phyloP scores from a whole-genome alignment of 2,329 filamentous ascomycete genomes.

The Sporothrix pseudoabietina region DNA sequence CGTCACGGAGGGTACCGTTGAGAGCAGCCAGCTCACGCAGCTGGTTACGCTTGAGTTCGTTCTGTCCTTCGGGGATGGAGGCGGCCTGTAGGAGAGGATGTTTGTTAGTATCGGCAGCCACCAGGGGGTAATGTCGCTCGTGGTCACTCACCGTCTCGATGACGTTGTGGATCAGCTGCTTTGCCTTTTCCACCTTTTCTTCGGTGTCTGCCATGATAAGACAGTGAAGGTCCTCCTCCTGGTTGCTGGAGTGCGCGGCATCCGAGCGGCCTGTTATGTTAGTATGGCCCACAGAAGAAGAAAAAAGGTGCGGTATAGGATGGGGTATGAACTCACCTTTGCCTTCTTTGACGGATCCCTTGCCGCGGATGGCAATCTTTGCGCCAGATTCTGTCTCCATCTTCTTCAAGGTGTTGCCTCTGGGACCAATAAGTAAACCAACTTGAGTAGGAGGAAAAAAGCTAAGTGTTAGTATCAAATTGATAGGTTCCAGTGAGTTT shows the following conservation, averaged over 20 bases:
- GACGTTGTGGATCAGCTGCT: slow-evolving; percentile 96
- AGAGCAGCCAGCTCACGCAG: slow-evolving; percentile 95
- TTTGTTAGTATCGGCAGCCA: not conserved
- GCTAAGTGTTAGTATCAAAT: slow-evolving; percentile 85
- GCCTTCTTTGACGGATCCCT: slow-evolving; percentile 99
- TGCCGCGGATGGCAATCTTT: slow-evolving; percentile 99
- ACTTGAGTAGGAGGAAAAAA: slow-evolving; percentile 76
- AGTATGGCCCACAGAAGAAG: not conserved
- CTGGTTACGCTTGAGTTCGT: slow-evolving; percentile 98
- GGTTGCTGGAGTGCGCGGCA: slow-evolving; percentile 98
- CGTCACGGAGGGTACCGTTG: slow-evolving; percentile 97
- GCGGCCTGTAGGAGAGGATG: slow-evolving; percentile 67
- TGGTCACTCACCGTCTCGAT: slow-evolving; percentile 83
- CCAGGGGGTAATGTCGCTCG: not conserved
- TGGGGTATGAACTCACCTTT: slow-evolving; percentile 58
- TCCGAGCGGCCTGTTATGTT: slow-evolving; percentile 71
- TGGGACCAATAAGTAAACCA: slow-evolving; percentile 98
- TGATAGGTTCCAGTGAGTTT: not conserved
- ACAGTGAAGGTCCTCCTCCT: slow-evolving; percentile 98
- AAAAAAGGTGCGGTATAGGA: not conserved
- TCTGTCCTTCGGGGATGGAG: slow-evolving; percentile 97
- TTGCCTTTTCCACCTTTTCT: slow-evolving; percentile 99
- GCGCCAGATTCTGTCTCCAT: slow-evolving; percentile 97
- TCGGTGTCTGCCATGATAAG: slow-evolving; percentile 99
- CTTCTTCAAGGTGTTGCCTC: slow-evolving; percentile 99